Evolutionary conservation across 2,329 filamentous ascomycete species (phyloP), one percentile per base, ranked within the genome.

Genomic region (Beauveria caledonica): DNA sequence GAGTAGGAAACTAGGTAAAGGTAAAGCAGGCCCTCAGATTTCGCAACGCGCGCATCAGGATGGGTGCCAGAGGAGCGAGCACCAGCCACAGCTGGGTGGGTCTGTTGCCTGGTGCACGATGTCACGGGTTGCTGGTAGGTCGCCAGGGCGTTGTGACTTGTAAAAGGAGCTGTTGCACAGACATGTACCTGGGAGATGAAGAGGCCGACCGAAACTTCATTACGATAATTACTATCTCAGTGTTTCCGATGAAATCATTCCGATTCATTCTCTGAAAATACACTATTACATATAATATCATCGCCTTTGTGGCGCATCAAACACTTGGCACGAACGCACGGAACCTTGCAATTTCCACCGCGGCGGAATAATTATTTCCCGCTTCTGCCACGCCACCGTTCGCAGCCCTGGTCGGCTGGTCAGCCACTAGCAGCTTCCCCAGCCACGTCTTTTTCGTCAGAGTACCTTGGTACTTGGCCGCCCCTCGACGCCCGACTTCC

Each of bases 381-480:
- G 51, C 10, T 4, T 11, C 56, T 23, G 57, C 40, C 39, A 52
- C 49, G 40, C 29, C 40, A 51, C 56, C 57, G 61, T 56, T 62
- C 57, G 44, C 61, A 29, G 61, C 46, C 36, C 42, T 21, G 13
- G 40, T n/a, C 46, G 40, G 19, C 50, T 15, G 27, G 44, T 62
- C 49, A 60, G 59, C 58, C 62, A 64, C 58, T 56, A 60, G 50
- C 53, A 60, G 39, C 54, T 44, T 60, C 68, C 72, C 73, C 73
- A 75, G 73, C 73, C 73, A 75, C 73, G 69, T 69, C 69, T 69
- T 75, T 75, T 69, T 74, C 44, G 33, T 74, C 72, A 15, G 44
- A 54, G 23, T 36, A 29, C 33, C 11, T n/a, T 13, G 13, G 33
- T 69, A 66, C 63, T 67, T 64, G 49, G 63, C 65, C 63, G 63